Evolutionary conservation across 257 asterid genomes (phyloP).

Genomic region (Nicotiana otophora): DNA sequence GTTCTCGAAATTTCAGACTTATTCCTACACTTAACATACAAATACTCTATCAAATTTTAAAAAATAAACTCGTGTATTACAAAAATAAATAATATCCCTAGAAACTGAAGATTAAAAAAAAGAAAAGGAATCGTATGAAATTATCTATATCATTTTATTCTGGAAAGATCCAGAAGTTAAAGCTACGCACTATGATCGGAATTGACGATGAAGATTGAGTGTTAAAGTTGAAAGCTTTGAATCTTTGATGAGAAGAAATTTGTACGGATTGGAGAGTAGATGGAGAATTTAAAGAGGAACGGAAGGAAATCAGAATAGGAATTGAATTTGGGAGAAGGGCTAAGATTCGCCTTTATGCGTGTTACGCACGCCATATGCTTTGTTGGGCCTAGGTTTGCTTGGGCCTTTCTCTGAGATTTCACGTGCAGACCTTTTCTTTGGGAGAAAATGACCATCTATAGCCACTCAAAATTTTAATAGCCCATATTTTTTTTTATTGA

Average conservation of each 20-base stretch:
- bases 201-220: not conserved
- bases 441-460: too few species aligned
- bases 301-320: too few species aligned
- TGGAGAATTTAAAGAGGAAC: not conserved
- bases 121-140: not conserved
- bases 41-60: not conserved
- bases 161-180: not conserved
- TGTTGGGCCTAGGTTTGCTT: slow-evolving; percentile 14
- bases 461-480: too few species aligned
- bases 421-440: too few species aligned
- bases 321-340: slow-evolving; percentile 12
- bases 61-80: not conserved
- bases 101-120: not conserved
- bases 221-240: not conserved
- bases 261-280: not conserved
- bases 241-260: not conserved
- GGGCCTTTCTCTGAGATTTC: not conserved
- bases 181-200: not conserved
- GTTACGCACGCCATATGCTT: slow-evolving; percentile 29
- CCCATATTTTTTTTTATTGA: too few species aligned
- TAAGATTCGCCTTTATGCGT: slow-evolving; percentile 34
- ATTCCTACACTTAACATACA: not conserved
- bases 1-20: not conserved
- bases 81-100: not conserved
- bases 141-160: too few species aligned